phyloP scores from a whole-genome alignment of 2,329 filamentous ascomycete genomes.

The Penicillium paneum region DNA sequence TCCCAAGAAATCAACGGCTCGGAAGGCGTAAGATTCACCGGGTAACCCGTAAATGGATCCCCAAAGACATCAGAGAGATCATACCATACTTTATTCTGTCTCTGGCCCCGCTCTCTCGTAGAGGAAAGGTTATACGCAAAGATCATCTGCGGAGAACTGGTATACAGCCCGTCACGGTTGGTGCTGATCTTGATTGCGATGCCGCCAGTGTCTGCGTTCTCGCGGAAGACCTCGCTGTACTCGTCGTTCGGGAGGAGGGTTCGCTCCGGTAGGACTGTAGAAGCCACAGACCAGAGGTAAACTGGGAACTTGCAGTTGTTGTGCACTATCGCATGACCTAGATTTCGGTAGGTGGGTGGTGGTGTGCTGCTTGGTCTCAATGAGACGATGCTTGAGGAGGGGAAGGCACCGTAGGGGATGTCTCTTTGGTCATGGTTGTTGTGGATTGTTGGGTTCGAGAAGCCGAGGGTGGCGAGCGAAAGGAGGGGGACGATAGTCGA shows the following conservation, averaged over 20 bases:
- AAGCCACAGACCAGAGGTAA: slow-evolving; percentile 41
- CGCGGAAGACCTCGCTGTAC: slow-evolving; percentile 38
- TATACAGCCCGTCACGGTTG: slow-evolving; percentile 32
- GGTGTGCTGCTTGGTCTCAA: neutral
- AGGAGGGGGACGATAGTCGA: slow-evolving; percentile 6
- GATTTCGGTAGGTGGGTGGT: slow-evolving; percentile 6
- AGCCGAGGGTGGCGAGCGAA: slow-evolving; percentile 7
- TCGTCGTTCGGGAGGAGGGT: slow-evolving; percentile 20
- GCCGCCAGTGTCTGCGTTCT: slow-evolving; percentile 36
- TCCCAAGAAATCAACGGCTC: slow-evolving; percentile 29
- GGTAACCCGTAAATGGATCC: slow-evolving; percentile 38
- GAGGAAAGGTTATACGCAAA: slow-evolving; percentile 43
- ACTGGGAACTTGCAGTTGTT: slow-evolving; percentile 35
- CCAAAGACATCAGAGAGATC: slow-evolving; percentile 47
- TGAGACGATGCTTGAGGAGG: neutral
- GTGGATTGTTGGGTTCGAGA: slow-evolving; percentile 4
- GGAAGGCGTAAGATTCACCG: slow-evolving; percentile 24
- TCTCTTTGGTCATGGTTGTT: neutral
- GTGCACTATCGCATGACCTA: slow-evolving; percentile 33
- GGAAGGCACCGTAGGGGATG: slow-evolving; percentile 4
- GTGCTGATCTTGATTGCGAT: slow-evolving; percentile 45
- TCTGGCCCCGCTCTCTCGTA: neutral
- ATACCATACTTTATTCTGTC: slow-evolving; percentile 35
- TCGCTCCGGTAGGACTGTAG: slow-evolving; percentile 21
- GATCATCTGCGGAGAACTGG: slow-evolving; percentile 36